These are phyloP conservation scores for Hypoxylon perforatum DNA, from an alignment of 495 filamentous ascomycete genomes.

Conservation along the genomic window DNA sequence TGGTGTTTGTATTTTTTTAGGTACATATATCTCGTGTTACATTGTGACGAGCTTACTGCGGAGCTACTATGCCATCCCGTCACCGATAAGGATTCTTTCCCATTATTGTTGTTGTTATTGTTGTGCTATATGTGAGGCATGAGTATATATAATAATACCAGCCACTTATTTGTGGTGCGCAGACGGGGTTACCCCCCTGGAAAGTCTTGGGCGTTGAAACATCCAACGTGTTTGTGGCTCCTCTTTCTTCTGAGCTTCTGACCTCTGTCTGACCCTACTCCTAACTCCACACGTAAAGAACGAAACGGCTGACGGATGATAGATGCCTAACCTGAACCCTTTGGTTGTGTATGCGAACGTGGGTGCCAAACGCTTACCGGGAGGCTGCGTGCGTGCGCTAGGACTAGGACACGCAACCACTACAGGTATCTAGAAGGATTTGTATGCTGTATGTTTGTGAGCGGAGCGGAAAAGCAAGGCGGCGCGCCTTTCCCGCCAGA, in stretches of 20 bases:
- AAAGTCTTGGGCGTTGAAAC: slow-evolving; percentile 36
- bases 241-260: neutral
- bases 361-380: no score
- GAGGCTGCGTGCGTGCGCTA: neutral
- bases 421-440: slow-evolving; percentile 1
- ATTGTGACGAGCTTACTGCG: slow-evolving; percentile 41
- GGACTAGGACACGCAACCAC: neutral
- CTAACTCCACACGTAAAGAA: slow-evolving; percentile 27
- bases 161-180: slow-evolving; percentile 44
- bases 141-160: slow-evolving; percentile 36
- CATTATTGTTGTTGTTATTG: slow-evolving; percentile 4
- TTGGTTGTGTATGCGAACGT: no score
- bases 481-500: slow-evolving; percentile 2
- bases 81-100: slow-evolving; percentile 28
- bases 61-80: slow-evolving; percentile 26
- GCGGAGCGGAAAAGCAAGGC: slow-evolving; percentile 7
- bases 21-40: slow-evolving; percentile 36
- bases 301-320: slow-evolving; percentile 24
- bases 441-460: neutral
- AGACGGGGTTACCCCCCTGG: slow-evolving; percentile 33
- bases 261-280: slow-evolving; percentile 3
- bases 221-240: slow-evolving; percentile 40
- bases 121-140: no score
- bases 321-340: slow-evolving; percentile 6
- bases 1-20: no score